These are phyloP conservation scores for Arctostaphylos glauca DNA, from an alignment of 148 eudicot species.

Conservation along the genomic window DNA sequence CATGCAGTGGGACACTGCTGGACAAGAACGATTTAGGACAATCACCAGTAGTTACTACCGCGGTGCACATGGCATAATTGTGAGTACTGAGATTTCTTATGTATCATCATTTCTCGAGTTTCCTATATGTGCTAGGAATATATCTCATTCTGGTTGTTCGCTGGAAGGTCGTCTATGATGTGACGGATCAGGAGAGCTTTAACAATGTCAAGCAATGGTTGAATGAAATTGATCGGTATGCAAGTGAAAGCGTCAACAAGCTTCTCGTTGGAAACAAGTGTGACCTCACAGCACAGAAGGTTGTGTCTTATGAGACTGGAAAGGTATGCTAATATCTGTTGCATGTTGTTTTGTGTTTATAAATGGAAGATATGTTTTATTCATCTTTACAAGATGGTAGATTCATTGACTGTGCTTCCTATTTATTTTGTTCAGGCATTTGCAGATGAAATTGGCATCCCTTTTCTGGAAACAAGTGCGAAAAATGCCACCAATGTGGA, in stretches of 20 bases:
- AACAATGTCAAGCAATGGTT: slow-evolving; percentile 59
- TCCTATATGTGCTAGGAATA: neutral
- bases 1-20: slow-evolving; percentile 80
- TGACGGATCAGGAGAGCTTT: slow-evolving; percentile 54
- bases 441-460: slow-evolving; percentile 26
- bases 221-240: slow-evolving; percentile 59
- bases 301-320: slow-evolving; percentile 46
- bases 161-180: slow-evolving; percentile 52
- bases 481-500: slow-evolving; percentile 22
- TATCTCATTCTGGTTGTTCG: neutral
- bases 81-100: slow-evolving; percentile 22
- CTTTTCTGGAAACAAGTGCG: slow-evolving; percentile 28
- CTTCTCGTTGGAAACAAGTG: slow-evolving; percentile 57
- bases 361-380: neutral
- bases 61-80: slow-evolving; percentile 82
- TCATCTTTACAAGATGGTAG: neutral
- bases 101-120: neutral
- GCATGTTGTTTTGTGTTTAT: neutral
- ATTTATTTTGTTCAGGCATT: slow-evolving; percentile 23
- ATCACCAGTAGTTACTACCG: slow-evolving; percentile 81
- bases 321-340: slow-evolving; percentile 25
- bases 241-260: slow-evolving; percentile 56
- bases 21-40: slow-evolving; percentile 80
- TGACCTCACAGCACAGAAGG: slow-evolving; percentile 48
- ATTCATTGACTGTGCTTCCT: neutral